Evolutionary conservation across 2,329 filamentous ascomycete genomes (phyloP).

Genomic region (Parastagonospora nodorum): DNA sequence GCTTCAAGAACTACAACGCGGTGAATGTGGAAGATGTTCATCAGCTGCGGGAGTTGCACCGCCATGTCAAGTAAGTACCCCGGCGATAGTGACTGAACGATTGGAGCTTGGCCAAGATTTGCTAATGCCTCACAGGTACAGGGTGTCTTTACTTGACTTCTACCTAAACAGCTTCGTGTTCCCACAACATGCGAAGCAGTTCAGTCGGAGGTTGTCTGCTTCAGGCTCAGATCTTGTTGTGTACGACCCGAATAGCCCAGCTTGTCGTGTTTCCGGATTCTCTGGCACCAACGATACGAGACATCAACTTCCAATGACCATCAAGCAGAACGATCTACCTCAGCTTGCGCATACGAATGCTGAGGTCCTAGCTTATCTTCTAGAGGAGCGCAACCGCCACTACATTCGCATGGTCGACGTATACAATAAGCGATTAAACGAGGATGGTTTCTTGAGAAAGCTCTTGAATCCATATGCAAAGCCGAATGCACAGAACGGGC

Average conservation of each 20-base stretch:
- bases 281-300: conserved; percentile 73
- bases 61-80: conserved; percentile 11
- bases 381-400: conserved; percentile 56
- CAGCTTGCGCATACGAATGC: conserved; percentile 65
- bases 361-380: conserved; percentile 64
- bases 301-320: conserved; percentile 63
- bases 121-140: conserved; percentile 47
- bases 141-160: conserved; percentile 65
- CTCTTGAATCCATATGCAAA: conserved; percentile 33
- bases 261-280: conserved; percentile 66
- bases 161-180: conserved; percentile 71
- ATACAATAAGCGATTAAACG: conserved; percentile 48
- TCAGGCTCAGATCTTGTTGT: conserved; percentile 72
- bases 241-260: conserved; percentile 24
- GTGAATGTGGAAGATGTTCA: conserved; percentile 64
- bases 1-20: conserved; percentile 57
- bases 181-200: conserved; percentile 67
- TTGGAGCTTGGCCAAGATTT: no score
- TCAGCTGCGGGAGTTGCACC: conserved; percentile 54
- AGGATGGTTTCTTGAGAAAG: conserved; percentile 51
- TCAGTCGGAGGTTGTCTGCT: conserved; percentile 65
- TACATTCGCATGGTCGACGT: conserved; percentile 49
- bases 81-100: no score
- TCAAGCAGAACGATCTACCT: conserved; percentile 65
- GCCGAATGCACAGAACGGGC: conserved; percentile 39